phyloP scores from a whole-genome alignment of 2,329 filamentous ascomycete species.

The Hypoxylon sp. region DNA sequence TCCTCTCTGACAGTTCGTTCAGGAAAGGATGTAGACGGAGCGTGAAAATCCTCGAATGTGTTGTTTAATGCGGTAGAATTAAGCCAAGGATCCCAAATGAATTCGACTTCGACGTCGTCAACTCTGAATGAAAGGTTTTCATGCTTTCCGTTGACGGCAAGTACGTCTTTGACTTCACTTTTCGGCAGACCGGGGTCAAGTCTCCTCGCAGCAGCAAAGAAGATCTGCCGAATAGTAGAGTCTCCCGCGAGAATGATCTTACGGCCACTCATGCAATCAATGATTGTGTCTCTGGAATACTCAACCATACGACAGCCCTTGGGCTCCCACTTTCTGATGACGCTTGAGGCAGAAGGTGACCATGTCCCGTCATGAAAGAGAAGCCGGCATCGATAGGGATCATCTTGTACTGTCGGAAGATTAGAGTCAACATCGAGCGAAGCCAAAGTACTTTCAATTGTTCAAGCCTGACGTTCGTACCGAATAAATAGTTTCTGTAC shows the following conservation, averaged over 20 bases:
- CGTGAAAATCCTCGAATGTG: conserved; percentile 59
- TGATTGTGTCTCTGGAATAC: conserved; percentile 67
- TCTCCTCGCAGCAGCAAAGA: conserved; percentile 68
- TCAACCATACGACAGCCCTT: conserved; percentile 71
- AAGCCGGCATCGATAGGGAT: conserved; percentile 49
- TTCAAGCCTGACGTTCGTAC: conserved; percentile 7
- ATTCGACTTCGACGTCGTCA: conserved; percentile 65
- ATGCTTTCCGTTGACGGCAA: conserved; percentile 59
- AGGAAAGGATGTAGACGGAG: conserved; percentile 38
- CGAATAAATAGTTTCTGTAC: background rate
- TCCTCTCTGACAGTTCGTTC: conserved; percentile 41
- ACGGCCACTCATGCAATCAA: conserved; percentile 65
- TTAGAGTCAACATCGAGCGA: conserved; percentile 35
- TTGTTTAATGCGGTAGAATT: conserved; percentile 63
- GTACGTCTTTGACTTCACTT: conserved; percentile 54
- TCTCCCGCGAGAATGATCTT: conserved; percentile 74
- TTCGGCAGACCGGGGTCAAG: conserved; percentile 60
- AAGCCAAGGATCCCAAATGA: conserved; percentile 75
- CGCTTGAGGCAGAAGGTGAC: conserved; percentile 37
- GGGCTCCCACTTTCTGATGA: conserved; percentile 68
- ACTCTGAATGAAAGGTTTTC: conserved; percentile 61
- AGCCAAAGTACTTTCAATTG: background rate
- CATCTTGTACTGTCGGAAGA: conserved; percentile 40
- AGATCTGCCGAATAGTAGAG: conserved; percentile 71
- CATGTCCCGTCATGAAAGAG: conserved; percentile 51